Evolutionary conservation across 139 green algal species (phyloP).

Genomic region (Chlorella sorokiniana): DNA sequence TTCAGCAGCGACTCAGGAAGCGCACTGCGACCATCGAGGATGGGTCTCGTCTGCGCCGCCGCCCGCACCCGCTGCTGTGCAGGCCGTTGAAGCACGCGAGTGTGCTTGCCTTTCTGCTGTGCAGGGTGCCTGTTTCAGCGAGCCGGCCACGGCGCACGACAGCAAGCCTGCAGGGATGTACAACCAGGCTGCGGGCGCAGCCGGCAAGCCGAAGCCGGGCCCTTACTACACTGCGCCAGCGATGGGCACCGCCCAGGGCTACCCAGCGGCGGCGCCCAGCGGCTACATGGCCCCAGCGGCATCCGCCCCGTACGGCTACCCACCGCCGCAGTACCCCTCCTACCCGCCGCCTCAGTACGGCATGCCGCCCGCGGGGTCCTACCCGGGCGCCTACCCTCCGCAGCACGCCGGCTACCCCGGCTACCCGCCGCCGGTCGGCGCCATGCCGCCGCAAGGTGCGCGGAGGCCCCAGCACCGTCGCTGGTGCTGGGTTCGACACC

Average conservation of each 20-base stretch:
- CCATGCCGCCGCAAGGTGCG: not conserved
- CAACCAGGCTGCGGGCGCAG: too few relatives aligned
- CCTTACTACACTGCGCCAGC: not conserved
- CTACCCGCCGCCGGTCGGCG: not conserved
- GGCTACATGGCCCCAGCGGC: too few relatives aligned
- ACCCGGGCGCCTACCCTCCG: not conserved
- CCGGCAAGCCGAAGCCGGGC: not conserved
- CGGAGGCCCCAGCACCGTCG: not conserved
- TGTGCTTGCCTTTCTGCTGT: not conserved
- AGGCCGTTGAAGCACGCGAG: too few relatives aligned
- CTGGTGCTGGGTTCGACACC: not conserved
- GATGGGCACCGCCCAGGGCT: not conserved
- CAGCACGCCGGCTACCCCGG: not conserved
- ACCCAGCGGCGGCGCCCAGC: not conserved
- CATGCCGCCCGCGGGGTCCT: not conserved
- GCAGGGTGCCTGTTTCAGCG: not conserved
- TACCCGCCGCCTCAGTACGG: not conserved
- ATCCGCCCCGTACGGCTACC: too few relatives aligned
- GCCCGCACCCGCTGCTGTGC: too few relatives aligned
- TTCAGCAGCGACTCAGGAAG: too few relatives aligned
- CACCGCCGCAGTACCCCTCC: not conserved
- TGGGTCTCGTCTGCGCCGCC: too few relatives aligned
- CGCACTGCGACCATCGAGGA: too few relatives aligned
- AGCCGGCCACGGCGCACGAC: not conserved
- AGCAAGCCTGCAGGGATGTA: too few relatives aligned